phyloP scores from a whole-genome alignment of 2,329 filamentous ascomycete genomes.

The Chaetomium strumarium region DNA sequence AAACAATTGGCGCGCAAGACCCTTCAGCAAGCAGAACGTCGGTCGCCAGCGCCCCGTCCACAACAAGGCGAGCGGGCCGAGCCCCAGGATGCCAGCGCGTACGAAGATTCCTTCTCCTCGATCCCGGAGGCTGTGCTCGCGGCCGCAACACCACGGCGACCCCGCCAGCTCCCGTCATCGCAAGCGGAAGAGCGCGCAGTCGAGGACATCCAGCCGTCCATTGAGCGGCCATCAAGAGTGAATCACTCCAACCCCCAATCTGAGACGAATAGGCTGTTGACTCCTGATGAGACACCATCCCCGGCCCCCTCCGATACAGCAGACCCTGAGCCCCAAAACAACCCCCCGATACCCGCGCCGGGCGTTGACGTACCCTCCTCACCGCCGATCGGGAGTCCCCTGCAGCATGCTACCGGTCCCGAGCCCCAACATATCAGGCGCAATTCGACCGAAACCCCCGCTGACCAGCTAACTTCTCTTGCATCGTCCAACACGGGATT shows the following conservation, averaged over 20 bases:
- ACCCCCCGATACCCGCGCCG: conserved; percentile 12
- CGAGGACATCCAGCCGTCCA: conserved; percentile 26
- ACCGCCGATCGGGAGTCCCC: conserved; percentile 27
- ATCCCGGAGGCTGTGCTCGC: conserved; percentile 47
- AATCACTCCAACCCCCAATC: conserved; percentile 32
- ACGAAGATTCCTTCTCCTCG: conserved; percentile 54
- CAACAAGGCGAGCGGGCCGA: conserved; percentile 5
- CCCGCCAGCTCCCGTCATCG: conserved; percentile 11
- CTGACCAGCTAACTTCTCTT: conserved; percentile 20
- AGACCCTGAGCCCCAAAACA: conserved; percentile 2
- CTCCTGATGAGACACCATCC: conserved; percentile 47
- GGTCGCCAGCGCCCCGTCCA: neutral
- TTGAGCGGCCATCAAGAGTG: conserved; percentile 28
- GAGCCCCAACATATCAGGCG: conserved; percentile 20
- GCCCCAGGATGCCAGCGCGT: conserved; percentile 28
- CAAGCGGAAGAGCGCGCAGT: conserved; percentile 8
- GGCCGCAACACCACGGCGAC: conserved; percentile 41
- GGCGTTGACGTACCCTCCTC: conserved; percentile 31
- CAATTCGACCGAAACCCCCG: conserved; percentile 26
- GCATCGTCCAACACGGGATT: conserved; percentile 11
- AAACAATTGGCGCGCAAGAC: conserved; percentile 24
- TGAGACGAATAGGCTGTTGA: conserved; percentile 43
- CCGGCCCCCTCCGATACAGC: conserved; percentile 26
- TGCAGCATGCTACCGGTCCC: conserved; percentile 8
- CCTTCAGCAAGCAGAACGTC: conserved; percentile 14